Conservation (phyloP, 495 filamentous ascomycete species). For the Annulohypoxylon moriforme region DNA sequence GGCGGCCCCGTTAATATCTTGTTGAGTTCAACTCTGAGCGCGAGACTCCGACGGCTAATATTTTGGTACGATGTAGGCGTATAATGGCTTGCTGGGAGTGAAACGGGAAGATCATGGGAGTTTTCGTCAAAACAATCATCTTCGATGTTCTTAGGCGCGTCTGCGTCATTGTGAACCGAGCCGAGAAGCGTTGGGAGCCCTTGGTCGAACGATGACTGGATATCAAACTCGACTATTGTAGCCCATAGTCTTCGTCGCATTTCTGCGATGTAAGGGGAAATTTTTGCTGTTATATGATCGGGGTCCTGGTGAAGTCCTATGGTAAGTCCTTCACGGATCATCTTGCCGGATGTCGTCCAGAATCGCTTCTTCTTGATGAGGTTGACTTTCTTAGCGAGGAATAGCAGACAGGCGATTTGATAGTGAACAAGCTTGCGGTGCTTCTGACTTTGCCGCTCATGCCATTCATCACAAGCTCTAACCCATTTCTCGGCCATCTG, state of each 20-base stretch:
- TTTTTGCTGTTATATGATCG: slow-evolving; percentile 38
- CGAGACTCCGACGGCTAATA: slow-evolving; percentile 47
- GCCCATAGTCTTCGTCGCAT: slow-evolving; percentile 52
- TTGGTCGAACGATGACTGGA: slow-evolving; percentile 52
- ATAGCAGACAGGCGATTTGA: slow-evolving; percentile 50
- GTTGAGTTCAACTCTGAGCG: slow-evolving; percentile 47
- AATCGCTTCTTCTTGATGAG: slow-evolving; percentile 51
- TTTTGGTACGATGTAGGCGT: slow-evolving; percentile 50
- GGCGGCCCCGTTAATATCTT: slow-evolving; percentile 46
- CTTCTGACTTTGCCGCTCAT: slow-evolving; percentile 45
- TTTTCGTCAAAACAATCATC: slow-evolving; percentile 49
- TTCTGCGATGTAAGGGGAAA: slow-evolving; percentile 47
- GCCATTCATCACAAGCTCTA: slow-evolving; percentile 48
- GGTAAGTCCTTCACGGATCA: slow-evolving; percentile 47
- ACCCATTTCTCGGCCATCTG: slow-evolving; percentile 49
- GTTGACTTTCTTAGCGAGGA: slow-evolving; percentile 50
- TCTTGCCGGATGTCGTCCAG: slow-evolving; percentile 47
- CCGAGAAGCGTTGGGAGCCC: slow-evolving; percentile 50
- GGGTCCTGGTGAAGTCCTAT: slow-evolving; percentile 50
- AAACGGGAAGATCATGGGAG: slow-evolving; percentile 43
- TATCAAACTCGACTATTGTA: slow-evolving; percentile 49
- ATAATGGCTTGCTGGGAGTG: slow-evolving; percentile 43
- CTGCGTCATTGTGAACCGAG: slow-evolving; percentile 43
- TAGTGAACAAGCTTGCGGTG: slow-evolving; percentile 52
- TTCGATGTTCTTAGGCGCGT: slow-evolving; percentile 48